Percentiles rank a stretch among this genome's conserved stretches.
Conservation (phyloP, 177 flowering plant genomes). For the Vitis hybrid region DNA sequence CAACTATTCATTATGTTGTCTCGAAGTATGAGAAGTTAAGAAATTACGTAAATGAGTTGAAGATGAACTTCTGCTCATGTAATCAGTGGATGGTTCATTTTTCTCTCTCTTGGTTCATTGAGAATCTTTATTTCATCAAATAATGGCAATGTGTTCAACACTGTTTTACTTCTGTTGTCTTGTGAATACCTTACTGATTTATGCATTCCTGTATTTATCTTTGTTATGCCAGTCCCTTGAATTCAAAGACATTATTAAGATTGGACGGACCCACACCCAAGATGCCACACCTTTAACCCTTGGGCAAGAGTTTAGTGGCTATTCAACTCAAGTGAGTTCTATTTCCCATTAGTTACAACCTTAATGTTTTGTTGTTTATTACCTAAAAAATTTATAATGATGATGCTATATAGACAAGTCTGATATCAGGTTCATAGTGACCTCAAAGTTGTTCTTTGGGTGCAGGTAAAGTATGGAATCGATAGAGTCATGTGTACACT, state of each 20-base stretch:
- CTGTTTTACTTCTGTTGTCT: not conserved
- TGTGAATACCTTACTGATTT: not conserved
- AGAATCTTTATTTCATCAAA: no score
- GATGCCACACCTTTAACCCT: constrained; percentile 99
- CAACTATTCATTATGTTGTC: no score
- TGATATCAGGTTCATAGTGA: not conserved
- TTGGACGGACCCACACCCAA: constrained; percentile 99
- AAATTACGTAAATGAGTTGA: no score
- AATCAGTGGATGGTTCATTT: no score
- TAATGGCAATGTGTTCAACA: no score
- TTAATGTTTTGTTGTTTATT: not conserved
- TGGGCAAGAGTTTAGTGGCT: constrained; percentile 99
- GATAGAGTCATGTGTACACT: constrained; percentile 65
- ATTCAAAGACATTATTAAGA: constrained; percentile 88
- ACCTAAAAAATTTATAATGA: no score
- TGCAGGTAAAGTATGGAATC: constrained; percentile 85
- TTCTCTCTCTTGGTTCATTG: no score
- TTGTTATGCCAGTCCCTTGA: constrained; percentile 55
- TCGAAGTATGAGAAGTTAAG: no score
- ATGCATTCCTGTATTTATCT: no score
- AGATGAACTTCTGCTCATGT: no score
- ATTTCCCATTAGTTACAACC: not conserved
- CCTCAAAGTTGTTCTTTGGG: not conserved
- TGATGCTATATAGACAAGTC: not conserved
- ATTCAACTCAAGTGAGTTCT: constrained; percentile 80